Evolutionary conservation across 148 eudicot species (phyloP), one percentile per base, ranked within the genome.

Genomic region (Beta vulgaris): DNA sequence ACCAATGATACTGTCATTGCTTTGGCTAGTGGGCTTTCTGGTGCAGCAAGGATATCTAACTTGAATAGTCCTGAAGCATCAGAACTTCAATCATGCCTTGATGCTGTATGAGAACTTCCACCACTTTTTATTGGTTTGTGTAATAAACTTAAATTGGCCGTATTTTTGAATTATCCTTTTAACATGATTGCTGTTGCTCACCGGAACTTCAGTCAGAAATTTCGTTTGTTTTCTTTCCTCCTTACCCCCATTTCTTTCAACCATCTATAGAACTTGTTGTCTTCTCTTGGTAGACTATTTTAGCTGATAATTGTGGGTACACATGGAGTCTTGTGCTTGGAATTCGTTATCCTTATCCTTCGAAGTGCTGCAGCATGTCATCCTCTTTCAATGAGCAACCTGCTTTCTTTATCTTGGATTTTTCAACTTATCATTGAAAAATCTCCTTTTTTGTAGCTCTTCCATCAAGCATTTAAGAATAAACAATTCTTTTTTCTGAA

Each of bases 1-100:
- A 95, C 99, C 44, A 92, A 95, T 70, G 99, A 95, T 74, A 85
- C 97, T 67, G 97, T 95, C 19, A 90, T 95, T 83, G 99, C 99
- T 73, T 87, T 95, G 87, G 99, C 99, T 46, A 95, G 96, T 69
- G 99, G 99, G 46, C 84, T 95, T 29, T 90, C 99, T 53, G 91
- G 94, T 77, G 79, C 94, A 68, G 80, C 82, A 59, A 75, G 40
- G 57, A 88, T 95, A 68, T 83, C 88, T 54, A 82, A 88, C 68
- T 70, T 88, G 62, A 57, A 86, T 82, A 83, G 87, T 80, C 74
- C 79, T 72, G 97, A 92, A 73, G 99, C 97, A 72, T 71, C 78
- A 74, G 87, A 95, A 84, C 84, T 95, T 73, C 99, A 92, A 80
- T 55, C 80, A 61, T 90, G 94, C 86, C 96, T 95, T 77, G 99